A percentile compares a stretch with the other conserved stretches of the same genome.
Conservation (phyloP, 108 stramenopile genomes). For the Epipyxis sp. region DNA sequence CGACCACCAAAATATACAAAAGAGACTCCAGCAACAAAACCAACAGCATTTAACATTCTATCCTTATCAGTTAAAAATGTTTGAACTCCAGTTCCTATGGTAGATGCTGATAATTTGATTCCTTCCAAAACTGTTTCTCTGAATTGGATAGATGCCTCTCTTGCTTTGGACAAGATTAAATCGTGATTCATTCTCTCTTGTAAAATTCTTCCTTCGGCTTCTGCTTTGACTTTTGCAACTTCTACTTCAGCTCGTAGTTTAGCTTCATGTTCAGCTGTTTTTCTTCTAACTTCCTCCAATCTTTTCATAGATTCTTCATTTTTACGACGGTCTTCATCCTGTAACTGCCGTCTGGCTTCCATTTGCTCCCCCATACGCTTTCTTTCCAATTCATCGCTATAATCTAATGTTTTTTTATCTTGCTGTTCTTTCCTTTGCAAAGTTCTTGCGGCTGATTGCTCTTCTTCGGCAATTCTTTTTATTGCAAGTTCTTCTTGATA, state of each 20-base stretch:
- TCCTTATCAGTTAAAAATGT: slow-evolving; percentile 79
- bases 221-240: slow-evolving; percentile 77
- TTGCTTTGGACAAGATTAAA: slow-evolving; percentile 73
- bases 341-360: slow-evolving; percentile 89
- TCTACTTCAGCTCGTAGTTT: slow-evolving; percentile 69
- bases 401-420: slow-evolving; percentile 77
- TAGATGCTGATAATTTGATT: slow-evolving; percentile 78
- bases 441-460: slow-evolving; percentile 85
- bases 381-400: slow-evolving; percentile 88
- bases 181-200: slow-evolving; percentile 96
- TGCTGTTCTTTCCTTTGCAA: slow-evolving; percentile 88
- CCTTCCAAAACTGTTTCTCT: slow-evolving; percentile 86
- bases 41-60: slow-evolving; percentile 82
- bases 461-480: slow-evolving; percentile 75
- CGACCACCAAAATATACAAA: slow-evolving; percentile 73
- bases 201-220: slow-evolving; percentile 88
- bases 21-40: slow-evolving; percentile 82
- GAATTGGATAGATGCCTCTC: slow-evolving; percentile 74
- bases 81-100: slow-evolving; percentile 75
- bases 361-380: slow-evolving; percentile 92
- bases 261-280: slow-evolving; percentile 95
- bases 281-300: slow-evolving; percentile 90
- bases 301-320: slow-evolving; percentile 91
- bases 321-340: slow-evolving; percentile 90
- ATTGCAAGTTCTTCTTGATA: slow-evolving; percentile 29